Base-by-base conservation (phyloP, 371 early-diverging fungal species). In the Funneliformis caledonium region DNA sequence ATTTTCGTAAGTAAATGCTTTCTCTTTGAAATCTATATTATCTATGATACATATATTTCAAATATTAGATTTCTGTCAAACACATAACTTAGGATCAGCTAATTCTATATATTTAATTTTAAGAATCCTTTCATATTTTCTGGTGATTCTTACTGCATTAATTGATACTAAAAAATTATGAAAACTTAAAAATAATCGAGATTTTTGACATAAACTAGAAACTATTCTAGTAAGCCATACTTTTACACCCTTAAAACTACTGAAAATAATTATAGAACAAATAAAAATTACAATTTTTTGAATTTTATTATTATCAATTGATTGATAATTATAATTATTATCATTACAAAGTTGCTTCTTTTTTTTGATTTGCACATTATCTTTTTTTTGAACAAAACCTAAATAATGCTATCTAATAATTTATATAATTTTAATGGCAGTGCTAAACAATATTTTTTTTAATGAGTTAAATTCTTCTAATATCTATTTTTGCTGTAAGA, bases 141-240 rank as follows among this genome's bases (percentile, higher is more conserved):
- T 56, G 12, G 47, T 75, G 26, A 26, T 16, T 22, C 19, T n/a
- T 47, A 14, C 26, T 42, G 19, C 62, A 59, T 61, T 42, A 16
- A 56, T 61, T n/a, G 19, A 47, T 43, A 26, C 42, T 31, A 75
- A 43, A 60, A 75, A 47, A 37, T 42, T 43, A 22, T 60, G 45
- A 37, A 75, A 61, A 19, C 7, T 75, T 19, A 42, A 59, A 75
- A 75, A 12, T n/a, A 75, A 61, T 8, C 59, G 19, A 6, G 76
- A 37, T 43, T 75, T 75, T 56, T n/a, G 3, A 42, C 45, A 75
- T 22, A 75, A 60, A 60, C 60, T 60, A 60, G 45, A 19, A 14
- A 75, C 16, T n/a, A 75, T 61, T 61, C 61, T 42, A 19, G 61
- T 75, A 11, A 75, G 37, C 76, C 61, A 75, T 37, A 60, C 60